A percentile compares a stretch with the other conserved stretches of the same genome.
phyloP scores from a whole-genome alignment of 2,329 filamentous ascomycete genomes.

The Trichoderma semiorbis region DNA sequence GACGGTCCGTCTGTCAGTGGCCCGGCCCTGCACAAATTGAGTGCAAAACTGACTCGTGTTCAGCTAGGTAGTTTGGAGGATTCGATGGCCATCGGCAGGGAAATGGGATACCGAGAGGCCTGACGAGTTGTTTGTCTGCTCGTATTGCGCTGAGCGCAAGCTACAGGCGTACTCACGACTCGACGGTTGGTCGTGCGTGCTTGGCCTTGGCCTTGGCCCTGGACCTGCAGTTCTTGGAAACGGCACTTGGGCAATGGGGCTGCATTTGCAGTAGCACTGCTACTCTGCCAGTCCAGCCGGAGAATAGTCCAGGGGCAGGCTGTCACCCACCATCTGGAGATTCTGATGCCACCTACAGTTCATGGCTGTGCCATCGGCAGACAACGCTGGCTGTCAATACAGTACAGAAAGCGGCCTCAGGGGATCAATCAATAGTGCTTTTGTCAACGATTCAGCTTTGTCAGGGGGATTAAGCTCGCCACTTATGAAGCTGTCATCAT shows the following conservation, averaged over 20 bases:
- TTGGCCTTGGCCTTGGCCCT: not conserved
- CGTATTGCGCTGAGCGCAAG: not conserved
- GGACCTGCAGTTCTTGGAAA: not conserved
- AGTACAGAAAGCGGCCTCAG: not conserved
- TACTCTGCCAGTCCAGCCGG: not conserved
- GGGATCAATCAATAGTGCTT: conserved; percentile 4
- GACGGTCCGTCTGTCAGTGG: conserved; percentile 10
- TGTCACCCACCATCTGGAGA: not conserved
- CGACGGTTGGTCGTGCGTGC: not conserved
- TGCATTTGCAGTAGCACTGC: not conserved
- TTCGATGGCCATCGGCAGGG: not conserved
- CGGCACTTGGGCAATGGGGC: not conserved
- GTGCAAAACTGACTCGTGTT: conserved; percentile 3
- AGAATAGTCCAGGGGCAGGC: not conserved
- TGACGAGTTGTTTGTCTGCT: not conserved
- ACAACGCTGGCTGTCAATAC: not conserved
- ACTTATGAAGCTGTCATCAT: not conserved
- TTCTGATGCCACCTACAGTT: not conserved
- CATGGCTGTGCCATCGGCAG: not conserved
- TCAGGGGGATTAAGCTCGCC: not conserved
- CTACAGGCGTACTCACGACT: not conserved
- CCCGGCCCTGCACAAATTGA: not conserved
- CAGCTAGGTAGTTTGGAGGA: not conserved
- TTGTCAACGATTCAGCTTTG: not conserved
- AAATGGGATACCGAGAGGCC: not conserved